Conservation (phyloP, 352 stramenopile genomes). For the Globisporangium recalcitrans region DNA sequence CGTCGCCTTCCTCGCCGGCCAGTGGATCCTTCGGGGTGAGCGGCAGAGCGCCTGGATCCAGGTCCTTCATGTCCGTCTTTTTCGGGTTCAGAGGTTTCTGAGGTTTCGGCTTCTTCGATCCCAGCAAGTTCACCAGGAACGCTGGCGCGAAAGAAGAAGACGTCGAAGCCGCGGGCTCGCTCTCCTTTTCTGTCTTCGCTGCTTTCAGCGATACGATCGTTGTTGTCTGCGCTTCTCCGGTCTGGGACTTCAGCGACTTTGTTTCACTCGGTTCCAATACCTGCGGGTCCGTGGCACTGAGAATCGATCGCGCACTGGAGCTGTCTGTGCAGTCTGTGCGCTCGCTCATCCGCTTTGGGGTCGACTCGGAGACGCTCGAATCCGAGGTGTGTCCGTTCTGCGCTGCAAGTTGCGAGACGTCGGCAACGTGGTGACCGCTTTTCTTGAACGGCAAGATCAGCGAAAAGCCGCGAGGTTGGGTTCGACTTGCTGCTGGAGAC, state of each 20-base stretch:
- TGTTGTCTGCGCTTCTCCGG: slow-evolving; percentile 1
- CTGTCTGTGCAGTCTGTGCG: slow-evolving; percentile 13
- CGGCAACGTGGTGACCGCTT: slow-evolving; percentile 17
- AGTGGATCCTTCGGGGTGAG: slow-evolving; percentile 19
- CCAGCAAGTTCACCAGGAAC: slow-evolving; percentile 13
- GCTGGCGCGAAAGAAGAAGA: slow-evolving; percentile 9
- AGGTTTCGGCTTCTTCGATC: slow-evolving; percentile 11
- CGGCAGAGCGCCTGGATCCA: slow-evolving; percentile 11
- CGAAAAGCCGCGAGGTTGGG: slow-evolving; percentile 33
- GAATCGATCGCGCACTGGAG: slow-evolving; percentile 10
- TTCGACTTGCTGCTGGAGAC: slow-evolving; percentile 5
- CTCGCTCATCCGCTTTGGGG: slow-evolving; percentile 7
- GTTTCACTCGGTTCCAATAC: neutral
- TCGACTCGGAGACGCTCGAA: slow-evolving; percentile 14
- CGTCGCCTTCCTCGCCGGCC: slow-evolving; percentile 42
- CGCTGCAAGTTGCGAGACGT: neutral
- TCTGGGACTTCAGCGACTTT: neutral
- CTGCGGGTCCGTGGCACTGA: neutral
- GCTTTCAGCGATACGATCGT: neutral
- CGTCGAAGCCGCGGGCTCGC: neutral
- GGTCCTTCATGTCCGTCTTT: slow-evolving; percentile 10
- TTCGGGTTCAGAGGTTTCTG: neutral
- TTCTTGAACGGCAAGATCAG: slow-evolving; percentile 56
- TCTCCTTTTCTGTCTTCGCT: slow-evolving; percentile 5
- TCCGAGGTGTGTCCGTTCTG: slow-evolving; percentile 8